These are phyloP conservation scores for Ballota nigra DNA, from an alignment of 257 asterid genomes.

Conservation along the genomic window DNA sequence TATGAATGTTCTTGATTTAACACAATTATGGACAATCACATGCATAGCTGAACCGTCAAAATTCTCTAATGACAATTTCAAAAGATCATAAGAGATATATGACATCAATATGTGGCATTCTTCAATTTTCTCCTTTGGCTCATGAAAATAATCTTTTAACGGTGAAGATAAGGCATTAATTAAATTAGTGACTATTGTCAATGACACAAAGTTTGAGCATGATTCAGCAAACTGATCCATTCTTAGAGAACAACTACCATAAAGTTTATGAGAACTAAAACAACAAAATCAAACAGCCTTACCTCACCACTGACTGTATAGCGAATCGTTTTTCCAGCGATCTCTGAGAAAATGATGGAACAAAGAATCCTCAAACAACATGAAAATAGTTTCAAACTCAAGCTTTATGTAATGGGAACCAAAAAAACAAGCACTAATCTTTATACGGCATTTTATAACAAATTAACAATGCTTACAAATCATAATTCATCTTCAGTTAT, in stretches of 20 bases:
- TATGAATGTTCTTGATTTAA: not conserved
- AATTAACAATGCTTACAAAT: not conserved
- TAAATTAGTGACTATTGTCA: not conserved
- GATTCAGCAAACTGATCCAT: not conserved
- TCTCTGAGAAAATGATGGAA: conserved; percentile 41
- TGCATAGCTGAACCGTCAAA: not conserved
- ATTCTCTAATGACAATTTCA: not conserved
- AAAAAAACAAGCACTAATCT: not conserved
- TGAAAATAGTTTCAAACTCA: not conserved
- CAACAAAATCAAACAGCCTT: conserved; percentile 14
- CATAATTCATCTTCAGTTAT: not conserved
- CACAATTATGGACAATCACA: not conserved
- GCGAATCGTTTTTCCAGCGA: conserved; percentile 45
- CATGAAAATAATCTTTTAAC: not conserved
- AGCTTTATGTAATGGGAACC: not conserved
- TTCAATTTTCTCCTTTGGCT: not conserved
- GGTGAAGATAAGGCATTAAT: not conserved
- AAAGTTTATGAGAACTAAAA: not conserved
- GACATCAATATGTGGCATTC: not conserved
- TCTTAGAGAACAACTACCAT: not conserved
- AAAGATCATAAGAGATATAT: not conserved
- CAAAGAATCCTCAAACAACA: conserved; percentile 15
- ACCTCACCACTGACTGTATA: conserved; percentile 78
- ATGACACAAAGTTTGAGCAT: not conserved
- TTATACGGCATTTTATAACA: not conserved